These are phyloP conservation scores for Phoma herbarum DNA, from an alignment of 2,329 filamentous ascomycete genomes.

Conservation along the genomic window DNA sequence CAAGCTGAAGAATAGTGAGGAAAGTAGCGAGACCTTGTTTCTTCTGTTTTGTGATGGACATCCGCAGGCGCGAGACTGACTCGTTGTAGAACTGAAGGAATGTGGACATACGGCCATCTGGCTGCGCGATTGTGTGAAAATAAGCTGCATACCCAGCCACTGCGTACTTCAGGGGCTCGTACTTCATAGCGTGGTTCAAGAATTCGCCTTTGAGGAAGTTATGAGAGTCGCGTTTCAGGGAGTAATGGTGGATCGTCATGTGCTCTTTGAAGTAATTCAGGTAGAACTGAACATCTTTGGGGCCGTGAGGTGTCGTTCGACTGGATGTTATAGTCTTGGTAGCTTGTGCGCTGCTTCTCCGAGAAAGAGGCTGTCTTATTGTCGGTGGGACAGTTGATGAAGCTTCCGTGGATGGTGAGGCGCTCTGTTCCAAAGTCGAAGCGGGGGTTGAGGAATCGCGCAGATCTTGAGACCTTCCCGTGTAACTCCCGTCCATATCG, in stretches of 20 bases:
- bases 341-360: slow-evolving; percentile 45
- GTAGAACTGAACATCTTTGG: slow-evolving; percentile 78
- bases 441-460: slow-evolving; percentile 53
- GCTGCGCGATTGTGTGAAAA: slow-evolving; percentile 76
- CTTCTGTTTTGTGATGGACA: slow-evolving; percentile 74
- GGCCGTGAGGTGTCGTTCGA: slow-evolving; percentile 50
- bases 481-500: slow-evolving; percentile 31
- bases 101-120: slow-evolving; percentile 76
- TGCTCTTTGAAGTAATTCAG: slow-evolving; percentile 80
- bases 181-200: slow-evolving; percentile 74
- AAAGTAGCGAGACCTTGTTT: slow-evolving; percentile 77
- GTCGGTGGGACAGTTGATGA: slow-evolving; percentile 47
- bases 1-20: slow-evolving; percentile 87
- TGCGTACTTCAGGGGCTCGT: slow-evolving; percentile 85
- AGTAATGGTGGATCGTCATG: slow-evolving; percentile 84
- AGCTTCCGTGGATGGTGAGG: slow-evolving; percentile 62
- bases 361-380: slow-evolving; percentile 43
- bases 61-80: slow-evolving; percentile 79
- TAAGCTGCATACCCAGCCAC: slow-evolving; percentile 90
- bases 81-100: slow-evolving; percentile 92
- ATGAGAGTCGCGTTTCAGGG: slow-evolving; percentile 73
- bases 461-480: slow-evolving; percentile 34
- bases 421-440: slow-evolving; percentile 56
- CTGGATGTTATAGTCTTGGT: slow-evolving; percentile 22
- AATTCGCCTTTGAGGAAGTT: slow-evolving; percentile 78